Base-by-base conservation (phyloP, 2,329 filamentous ascomycete species). In the Scytalidium sp. region DNA sequence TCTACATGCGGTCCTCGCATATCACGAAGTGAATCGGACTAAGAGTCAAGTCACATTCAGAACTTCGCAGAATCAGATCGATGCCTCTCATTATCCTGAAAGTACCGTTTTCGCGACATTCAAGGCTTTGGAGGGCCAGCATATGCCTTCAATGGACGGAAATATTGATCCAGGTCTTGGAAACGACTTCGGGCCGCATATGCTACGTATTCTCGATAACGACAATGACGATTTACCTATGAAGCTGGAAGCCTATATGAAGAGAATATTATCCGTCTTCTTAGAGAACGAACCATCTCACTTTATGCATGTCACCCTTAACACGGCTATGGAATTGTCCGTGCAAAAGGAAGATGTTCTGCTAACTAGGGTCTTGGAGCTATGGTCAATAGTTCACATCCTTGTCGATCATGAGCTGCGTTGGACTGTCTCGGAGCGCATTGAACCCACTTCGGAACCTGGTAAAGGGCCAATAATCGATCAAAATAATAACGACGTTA, bases 371-470 rank as follows among this genome's bases (percentile, higher is more conserved):
- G 79, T 81, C 1, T 70, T 86, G 3, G 81, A 86, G 61, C 71
- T 86, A 2, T 86, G 83, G 83, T 79, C 80, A 0, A 71, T 83
- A 4, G 81, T 85, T 3, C 82, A 86, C 61, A 80, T 84, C 42
- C 54, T 66, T 11, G 80, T 85, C 50, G 82, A 85, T 61, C 76
- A 80, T 44, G 82, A 85, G 61, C 73, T 81, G 3, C 76, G 81
- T 53, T 86, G 83, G 83, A 74, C 70, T 27, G 49, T 65, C n/a
- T 54, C 53, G 7, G 53, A 60, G 19, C 56, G 57, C 41, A 43
- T 27, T 45, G 9, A 53, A 20, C 17, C 48, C 4, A 47, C 56
- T 15, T 47, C 49, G 19, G 47, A 45, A 23, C 46, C 52, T n/a
- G 60, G 57, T 10, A 46, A 54, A 49, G 59, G 58, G 3, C 49